These are phyloP conservation scores for Pythium aristosporum DNA, from an alignment of 352 stramenopile species.

Conservation along the genomic window DNA sequence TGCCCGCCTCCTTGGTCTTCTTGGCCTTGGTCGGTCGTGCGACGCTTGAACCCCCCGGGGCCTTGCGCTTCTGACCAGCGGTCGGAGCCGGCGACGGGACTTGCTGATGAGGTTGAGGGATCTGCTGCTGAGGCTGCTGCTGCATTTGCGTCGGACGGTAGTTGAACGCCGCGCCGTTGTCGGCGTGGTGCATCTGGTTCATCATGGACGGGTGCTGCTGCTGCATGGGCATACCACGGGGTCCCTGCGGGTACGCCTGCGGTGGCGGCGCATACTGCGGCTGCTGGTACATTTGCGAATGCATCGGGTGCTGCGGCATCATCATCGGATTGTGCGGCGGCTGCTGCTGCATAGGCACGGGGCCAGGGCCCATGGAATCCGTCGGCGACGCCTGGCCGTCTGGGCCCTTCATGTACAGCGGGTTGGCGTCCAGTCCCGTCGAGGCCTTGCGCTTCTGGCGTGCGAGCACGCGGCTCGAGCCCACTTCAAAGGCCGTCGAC, in stretches of 20 bases:
- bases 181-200: conserved; percentile 35
- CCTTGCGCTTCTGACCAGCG: conserved; percentile 25
- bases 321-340: conserved; percentile 1
- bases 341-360: conserved; percentile 22
- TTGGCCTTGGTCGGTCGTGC: conserved; percentile 26
- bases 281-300: conserved; percentile 5
- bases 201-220: conserved; percentile 51
- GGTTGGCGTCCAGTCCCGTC: conserved; percentile 35
- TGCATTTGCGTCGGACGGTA: conserved; percentile 34
- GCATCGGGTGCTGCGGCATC: conserved; percentile 22
- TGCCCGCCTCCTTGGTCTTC: conserved; percentile 22
- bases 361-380: neutral
- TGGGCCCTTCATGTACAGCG: conserved; percentile 30
- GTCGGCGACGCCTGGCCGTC: conserved; percentile 3
- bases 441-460: conserved; percentile 84
- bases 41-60: neutral
- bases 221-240: conserved; percentile 29
- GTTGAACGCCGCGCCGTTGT: conserved; percentile 31
- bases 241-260: conserved; percentile 25
- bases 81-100: conserved; percentile 1
- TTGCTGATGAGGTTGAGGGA: conserved; percentile 20
- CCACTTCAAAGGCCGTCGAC: conserved; percentile 85
- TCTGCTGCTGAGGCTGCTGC: conserved; percentile 22
- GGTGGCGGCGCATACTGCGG: conserved; percentile 16
- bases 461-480: conserved; percentile 77